phyloP scores from a whole-genome alignment of 2,329 filamentous ascomycete species.

The Penicillium sp. region DNA sequence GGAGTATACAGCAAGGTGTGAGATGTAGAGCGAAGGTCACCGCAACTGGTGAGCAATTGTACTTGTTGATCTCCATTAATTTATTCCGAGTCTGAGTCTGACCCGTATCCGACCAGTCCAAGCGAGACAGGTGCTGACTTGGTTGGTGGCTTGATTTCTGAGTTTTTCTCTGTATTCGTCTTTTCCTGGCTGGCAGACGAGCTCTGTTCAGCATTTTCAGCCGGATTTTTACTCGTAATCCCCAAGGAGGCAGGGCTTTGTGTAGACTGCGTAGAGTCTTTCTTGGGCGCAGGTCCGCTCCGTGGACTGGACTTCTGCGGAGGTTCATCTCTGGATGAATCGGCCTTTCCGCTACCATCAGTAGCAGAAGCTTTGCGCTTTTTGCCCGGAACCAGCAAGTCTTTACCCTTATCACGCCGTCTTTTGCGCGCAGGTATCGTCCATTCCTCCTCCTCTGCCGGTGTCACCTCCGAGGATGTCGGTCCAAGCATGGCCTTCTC shows the following conservation, averaged over 20 bases:
- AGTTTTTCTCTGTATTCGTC: background rate
- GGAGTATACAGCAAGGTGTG: background rate
- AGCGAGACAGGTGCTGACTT: conserved; percentile 29
- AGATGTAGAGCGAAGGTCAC: background rate
- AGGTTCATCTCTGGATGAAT: conserved; percentile 4
- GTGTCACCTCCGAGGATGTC: conserved; percentile 31
- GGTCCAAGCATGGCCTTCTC: conserved; percentile 50
- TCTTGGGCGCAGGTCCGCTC: background rate
- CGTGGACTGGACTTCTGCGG: conserved; percentile 9
- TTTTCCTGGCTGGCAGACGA: too few species aligned
- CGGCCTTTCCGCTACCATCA: conserved; percentile 12
- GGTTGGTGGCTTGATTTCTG: conserved; percentile 11
- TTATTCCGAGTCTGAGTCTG: conserved; percentile 44
- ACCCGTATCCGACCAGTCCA: conserved; percentile 41
- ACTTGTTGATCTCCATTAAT: background rate
- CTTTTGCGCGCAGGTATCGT: conserved; percentile 51
- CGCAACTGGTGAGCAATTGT: background rate
- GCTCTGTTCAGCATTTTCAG: background rate
- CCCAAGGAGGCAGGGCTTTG: background rate
- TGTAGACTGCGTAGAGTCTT: background rate
- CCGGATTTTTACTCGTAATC: background rate
- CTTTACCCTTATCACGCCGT: conserved; percentile 50
- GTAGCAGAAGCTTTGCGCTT: conserved; percentile 41
- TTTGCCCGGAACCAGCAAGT: conserved; percentile 42
- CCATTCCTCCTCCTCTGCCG: conserved; percentile 49